Base-by-base conservation (phyloP, 768 basidiomycete species). In the Candolleomyces aberdarensis region DNA sequence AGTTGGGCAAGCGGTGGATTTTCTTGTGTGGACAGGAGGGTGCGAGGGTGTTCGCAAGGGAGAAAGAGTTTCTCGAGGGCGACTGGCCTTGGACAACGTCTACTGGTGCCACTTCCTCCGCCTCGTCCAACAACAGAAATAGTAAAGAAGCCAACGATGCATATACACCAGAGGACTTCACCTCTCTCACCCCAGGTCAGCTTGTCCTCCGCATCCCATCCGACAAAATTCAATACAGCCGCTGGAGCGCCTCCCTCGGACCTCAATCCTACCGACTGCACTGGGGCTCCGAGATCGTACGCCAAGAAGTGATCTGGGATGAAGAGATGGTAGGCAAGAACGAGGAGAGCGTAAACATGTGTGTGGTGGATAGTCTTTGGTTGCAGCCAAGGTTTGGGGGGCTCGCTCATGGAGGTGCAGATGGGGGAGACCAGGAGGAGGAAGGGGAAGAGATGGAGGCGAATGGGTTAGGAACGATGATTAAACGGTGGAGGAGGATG, bases 31-130 rank as follows among this genome's bases (percentile, higher is more conserved):
- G 83, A 5, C 67, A 67, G 1, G 63, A 65, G 19, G 70, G 75
- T 9, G 66, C 92, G 41, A 78, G 85, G 9, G 75, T 87, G 9
- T 90, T 85, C 62, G 78, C 79, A 26, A n/a, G n/a, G n/a, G n/a
- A n/a, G n/a, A n/a, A n/a, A n/a, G n/a, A n/a, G n/a, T n/a, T n/a
- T n/a, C n/a, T n/a, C n/a, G n/a, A n/a, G n/a, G n/a, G n/a, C n/a
- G n/a, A n/a, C n/a, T n/a, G n/a, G n/a, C n/a, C n/a, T n/a, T n/a
- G n/a, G n/a, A n/a, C n/a, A n/a, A n/a, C n/a, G n/a, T n/a, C n/a
- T n/a, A n/a, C n/a, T n/a, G n/a, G n/a, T n/a, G n/a, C n/a, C n/a
- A n/a, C n/a, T n/a, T n/a, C n/a, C n/a, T n/a, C n/a, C n/a, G n/a
- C n/a, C 32, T 32, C 32, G 5, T 9, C 9, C 32, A 32, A 32